Evolutionary conservation across 768 basidiomycete genomes (phyloP).

Genomic region (Amanita pallidorosea): DNA sequence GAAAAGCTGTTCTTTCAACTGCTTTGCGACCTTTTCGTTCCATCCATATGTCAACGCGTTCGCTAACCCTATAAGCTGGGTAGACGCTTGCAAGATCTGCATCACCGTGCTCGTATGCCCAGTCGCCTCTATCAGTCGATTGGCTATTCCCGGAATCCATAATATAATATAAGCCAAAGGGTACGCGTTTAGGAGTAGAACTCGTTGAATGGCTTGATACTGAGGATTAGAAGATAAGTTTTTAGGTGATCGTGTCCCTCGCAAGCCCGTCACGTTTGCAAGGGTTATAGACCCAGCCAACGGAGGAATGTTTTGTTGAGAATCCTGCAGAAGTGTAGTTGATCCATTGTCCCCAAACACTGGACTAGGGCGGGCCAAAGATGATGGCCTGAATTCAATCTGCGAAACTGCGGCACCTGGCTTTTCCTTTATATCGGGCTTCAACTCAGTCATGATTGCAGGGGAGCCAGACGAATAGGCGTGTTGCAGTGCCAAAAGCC

Average conservation of each 20-base stretch:
- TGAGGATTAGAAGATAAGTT: neutral
- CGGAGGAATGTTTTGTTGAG: neutral
- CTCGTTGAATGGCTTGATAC: conserved; percentile 1
- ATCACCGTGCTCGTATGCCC: neutral
- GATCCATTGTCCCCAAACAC: neutral
- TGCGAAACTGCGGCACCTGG: neutral
- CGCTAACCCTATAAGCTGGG: conserved; percentile 3
- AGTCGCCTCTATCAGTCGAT: conserved; percentile 1
- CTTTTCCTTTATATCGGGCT: neutral
- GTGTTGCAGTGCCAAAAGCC: neutral
- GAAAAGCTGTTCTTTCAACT: neutral
- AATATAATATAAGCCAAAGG: conserved; percentile 5
- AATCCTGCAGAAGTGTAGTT: neutral
- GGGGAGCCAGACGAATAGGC: neutral
- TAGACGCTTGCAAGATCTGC: conserved; percentile 4
- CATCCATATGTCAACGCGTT: conserved; percentile 6
- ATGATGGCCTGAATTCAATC: neutral
- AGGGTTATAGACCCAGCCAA: neutral
- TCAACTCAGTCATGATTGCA: neutral
- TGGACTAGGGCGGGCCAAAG: neutral
- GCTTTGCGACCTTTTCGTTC: conserved; percentile 1
- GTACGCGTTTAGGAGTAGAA: conserved; percentile 6
- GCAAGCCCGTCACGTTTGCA: neutral
- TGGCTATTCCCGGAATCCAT: conserved; percentile 3
- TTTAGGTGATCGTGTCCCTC: neutral